Conservation (phyloP, 2,329 filamentous ascomycete genomes). For the Hymenoscyphus fructigenus region DNA sequence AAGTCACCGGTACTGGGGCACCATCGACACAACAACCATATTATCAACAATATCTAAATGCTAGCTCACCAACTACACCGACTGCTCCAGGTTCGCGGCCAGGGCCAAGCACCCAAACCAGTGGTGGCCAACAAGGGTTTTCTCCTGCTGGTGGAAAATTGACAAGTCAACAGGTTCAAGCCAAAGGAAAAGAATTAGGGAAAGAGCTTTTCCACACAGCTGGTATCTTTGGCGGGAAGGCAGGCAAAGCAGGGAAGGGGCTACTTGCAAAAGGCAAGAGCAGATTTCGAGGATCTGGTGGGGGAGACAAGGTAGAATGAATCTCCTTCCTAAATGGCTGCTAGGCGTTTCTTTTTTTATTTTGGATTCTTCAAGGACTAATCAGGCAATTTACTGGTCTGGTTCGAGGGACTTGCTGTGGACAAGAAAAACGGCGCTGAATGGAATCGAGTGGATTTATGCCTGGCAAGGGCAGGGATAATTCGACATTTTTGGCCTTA, state of each 20-base stretch:
- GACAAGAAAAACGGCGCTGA: slow-evolving; percentile 1
- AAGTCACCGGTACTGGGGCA: slow-evolving; percentile 18
- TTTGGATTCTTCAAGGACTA: slow-evolving; percentile 17
- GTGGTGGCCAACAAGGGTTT: slow-evolving; percentile 31
- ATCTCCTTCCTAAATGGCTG: slow-evolving; percentile 40
- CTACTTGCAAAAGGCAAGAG: slow-evolving; percentile 87
- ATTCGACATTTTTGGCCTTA: background rate
- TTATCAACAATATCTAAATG: slow-evolving; percentile 57
- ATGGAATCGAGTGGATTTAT: background rate
- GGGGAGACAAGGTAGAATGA: slow-evolving; percentile 84
- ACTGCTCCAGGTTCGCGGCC: slow-evolving; percentile 18
- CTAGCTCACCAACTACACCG: slow-evolving; percentile 39
- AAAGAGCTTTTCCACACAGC: slow-evolving; percentile 88
- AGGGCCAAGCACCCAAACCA: slow-evolving; percentile 21
- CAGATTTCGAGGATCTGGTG: slow-evolving; percentile 63
- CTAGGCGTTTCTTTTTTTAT: slow-evolving; percentile 29
- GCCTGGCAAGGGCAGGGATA: background rate
- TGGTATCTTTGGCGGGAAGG: slow-evolving; percentile 66
- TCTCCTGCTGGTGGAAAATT: slow-evolving; percentile 29
- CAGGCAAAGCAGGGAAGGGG: slow-evolving; percentile 82
- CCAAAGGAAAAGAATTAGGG: slow-evolving; percentile 86
- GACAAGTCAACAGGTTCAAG: slow-evolving; percentile 42
- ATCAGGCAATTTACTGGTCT: background rate
- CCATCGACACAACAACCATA: slow-evolving; percentile 46
- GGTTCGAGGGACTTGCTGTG: slow-evolving; percentile 2